Base-by-base conservation (phyloP, 148 eudicot genomes). In the Suaeda aralocaspica region DNA sequence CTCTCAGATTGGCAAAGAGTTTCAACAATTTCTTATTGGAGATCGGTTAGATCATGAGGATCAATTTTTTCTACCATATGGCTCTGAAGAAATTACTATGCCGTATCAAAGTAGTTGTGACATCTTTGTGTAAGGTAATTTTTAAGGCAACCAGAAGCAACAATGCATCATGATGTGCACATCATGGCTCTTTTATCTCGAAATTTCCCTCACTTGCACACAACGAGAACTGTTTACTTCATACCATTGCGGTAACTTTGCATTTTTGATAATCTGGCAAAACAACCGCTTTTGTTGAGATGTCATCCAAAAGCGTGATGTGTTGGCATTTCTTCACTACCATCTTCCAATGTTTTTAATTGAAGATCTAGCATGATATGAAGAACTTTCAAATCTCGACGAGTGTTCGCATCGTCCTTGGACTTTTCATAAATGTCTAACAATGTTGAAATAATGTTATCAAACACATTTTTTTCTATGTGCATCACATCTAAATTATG, bases 341-440 rank as follows among this genome's bases (percentile, higher is more conserved):
- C 67, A 22, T 63, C 67, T 19, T 63, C 67, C 1, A 0, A n/a
- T 36, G 6, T 4, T n/a, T 29, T 41, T 1, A 29, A 33, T 13
- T 50, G 59, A 41, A 72, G 45, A 13, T 64, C 49, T 9, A 10
- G 29, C 18, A 22, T 49, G 1, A 31, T n/a, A 4, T 15, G 44
- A 15, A 63, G 16, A 65, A n/a, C n/a, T n/a, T n/a, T n/a, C n/a
- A n/a, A n/a, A n/a, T n/a, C n/a, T n/a, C n/a, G n/a, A n/a, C n/a
- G 45, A 24, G 44, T 71, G n/a, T 66, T 53, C 12, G 28, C 8
- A 58, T 66, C 42, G 57, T 57, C 77, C n/a, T 74, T 74, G n/a
- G 48, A 25, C 59, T 48, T 74, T 3, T 25, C 45, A 2, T 36
- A 56, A 10, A 66, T 22, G 2, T 63, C 67, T 7, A 63, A 39